Base-by-base conservation (phyloP, 306 rosid genomes). In the Cicer arietinum region DNA sequence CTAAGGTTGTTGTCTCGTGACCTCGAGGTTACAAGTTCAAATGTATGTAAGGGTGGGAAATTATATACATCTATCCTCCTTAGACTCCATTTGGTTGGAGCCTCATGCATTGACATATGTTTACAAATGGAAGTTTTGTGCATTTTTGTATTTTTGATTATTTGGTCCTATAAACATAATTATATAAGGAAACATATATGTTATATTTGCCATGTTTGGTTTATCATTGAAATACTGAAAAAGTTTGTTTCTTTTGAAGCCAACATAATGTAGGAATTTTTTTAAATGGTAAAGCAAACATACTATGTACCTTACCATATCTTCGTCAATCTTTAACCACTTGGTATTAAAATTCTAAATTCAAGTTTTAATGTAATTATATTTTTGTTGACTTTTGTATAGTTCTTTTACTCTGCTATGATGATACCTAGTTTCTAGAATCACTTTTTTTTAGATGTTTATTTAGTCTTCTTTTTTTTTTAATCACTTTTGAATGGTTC, bases 391-490 rank as follows among this genome's bases (percentile, higher is more conserved):
- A 60, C 44, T 35, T 35, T 30, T 30, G 37, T 3, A 18, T 60
- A 12, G 11, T 30, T 30, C 0, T 13, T 59, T 13, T 59, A 6
- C 45, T 60, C 43, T 25, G 1, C 17, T 59, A 0, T 60, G 44
- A 12, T 60, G 18, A 12, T 35, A 42, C 6, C 10, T 60, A 12
- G 66, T 60, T 58, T 58, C 42, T 25, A 6, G 3, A 25, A 22
- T 22, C 64, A 58, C 30, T 58, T 58, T 58, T n/a, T 25, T 1
- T 68, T 44, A 67, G 39, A 67, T 46, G 57, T 45, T 16, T 42
- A 8, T 48, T 62, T 13, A 18, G 44, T 46, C 13, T 47, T 16
- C 17, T 12, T 12, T 76, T 44, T 12, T 10, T 66, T 48, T 66
- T 48, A 9, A 41, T 42, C 20, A 60, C 1, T 69, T 4, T 69